A percentile compares a stretch with the other conserved stretches of the same genome.
Conservation (phyloP, 805 yeast genomes). For the Danielozyma ontarioensis region DNA sequence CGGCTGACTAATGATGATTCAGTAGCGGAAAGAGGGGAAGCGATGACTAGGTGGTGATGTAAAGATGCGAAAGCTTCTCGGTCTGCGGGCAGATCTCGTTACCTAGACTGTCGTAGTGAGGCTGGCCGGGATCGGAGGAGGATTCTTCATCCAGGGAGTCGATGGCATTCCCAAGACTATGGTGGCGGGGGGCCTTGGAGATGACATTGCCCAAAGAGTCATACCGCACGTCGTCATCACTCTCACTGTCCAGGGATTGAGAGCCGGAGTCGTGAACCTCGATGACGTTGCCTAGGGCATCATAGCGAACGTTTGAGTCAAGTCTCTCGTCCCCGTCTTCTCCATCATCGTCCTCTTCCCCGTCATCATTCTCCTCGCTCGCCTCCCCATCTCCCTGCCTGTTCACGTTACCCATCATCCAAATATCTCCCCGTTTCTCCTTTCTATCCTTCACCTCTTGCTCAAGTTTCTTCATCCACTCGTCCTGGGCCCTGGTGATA, state of each 20-base stretch:
- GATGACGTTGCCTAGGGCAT: constrained; percentile 6
- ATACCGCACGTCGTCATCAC: constrained; percentile 7
- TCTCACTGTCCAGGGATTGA: constrained; percentile 6
- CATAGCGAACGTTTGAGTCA: background rate
- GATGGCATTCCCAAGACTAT: too few species aligned
- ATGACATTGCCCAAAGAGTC: constrained; percentile 8
- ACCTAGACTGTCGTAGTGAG: too few species aligned
- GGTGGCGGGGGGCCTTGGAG: too few species aligned
- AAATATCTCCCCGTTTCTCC: constrained; percentile 54
- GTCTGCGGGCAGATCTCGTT: too few species aligned
- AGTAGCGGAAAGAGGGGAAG: too few species aligned
- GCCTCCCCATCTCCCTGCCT: constrained; percentile 29
- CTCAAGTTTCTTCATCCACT: constrained; percentile 67
- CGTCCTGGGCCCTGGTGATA: constrained; percentile 64
- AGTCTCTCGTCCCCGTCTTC: constrained; percentile 11
- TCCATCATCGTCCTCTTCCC: constrained; percentile 10
- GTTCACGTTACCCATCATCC: constrained; percentile 78
- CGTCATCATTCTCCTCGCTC: constrained; percentile 9
- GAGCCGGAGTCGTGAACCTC: background rate
- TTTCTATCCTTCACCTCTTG: constrained; percentile 61
- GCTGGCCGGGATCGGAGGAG: too few species aligned
- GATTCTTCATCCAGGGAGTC: too few species aligned
- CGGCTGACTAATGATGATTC: too few species aligned
- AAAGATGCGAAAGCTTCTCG: too few species aligned
- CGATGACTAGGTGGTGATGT: too few species aligned